Percentiles rank a stretch among this genome's conserved stretches.
Conservation (phyloP, 441 rosid species). For the Raphanus hybrid region DNA sequence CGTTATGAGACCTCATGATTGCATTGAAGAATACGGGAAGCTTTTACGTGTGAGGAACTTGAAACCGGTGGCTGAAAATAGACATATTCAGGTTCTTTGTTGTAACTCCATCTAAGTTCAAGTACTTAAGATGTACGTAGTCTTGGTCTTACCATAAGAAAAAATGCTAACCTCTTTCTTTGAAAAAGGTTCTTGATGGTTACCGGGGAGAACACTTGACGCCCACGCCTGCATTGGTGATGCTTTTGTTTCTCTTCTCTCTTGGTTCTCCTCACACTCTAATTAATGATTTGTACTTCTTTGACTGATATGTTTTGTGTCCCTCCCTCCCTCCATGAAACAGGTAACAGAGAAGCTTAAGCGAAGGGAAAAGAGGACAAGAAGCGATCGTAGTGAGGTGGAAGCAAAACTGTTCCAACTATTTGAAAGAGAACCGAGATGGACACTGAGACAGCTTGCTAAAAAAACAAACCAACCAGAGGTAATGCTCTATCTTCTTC, state of each 20-base stretch:
- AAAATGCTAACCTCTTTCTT: background rate
- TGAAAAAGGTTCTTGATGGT: constrained; percentile 2
- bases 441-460: background rate
- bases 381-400: constrained; percentile 3
- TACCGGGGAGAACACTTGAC: background rate
- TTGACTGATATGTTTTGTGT: background rate
- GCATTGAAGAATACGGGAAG: constrained; percentile 2
- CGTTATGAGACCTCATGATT: constrained; percentile 1
- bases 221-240: background rate
- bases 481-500: constrained; percentile 8
- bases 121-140: background rate
- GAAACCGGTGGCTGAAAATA: background rate
- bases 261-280: background rate
- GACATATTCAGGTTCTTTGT: background rate
- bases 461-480: background rate
- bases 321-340: background rate
- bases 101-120: background rate
- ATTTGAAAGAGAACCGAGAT: background rate
- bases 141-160: background rate
- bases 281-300: background rate
- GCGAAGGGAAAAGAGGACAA: background rate
- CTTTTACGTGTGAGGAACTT: background rate
- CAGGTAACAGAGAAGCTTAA: background rate
- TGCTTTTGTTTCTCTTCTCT: background rate
- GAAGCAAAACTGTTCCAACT: constrained; percentile 1